phyloP scores from a whole-genome alignment of 305 asterid species.

The Euphrasia arctica region DNA sequence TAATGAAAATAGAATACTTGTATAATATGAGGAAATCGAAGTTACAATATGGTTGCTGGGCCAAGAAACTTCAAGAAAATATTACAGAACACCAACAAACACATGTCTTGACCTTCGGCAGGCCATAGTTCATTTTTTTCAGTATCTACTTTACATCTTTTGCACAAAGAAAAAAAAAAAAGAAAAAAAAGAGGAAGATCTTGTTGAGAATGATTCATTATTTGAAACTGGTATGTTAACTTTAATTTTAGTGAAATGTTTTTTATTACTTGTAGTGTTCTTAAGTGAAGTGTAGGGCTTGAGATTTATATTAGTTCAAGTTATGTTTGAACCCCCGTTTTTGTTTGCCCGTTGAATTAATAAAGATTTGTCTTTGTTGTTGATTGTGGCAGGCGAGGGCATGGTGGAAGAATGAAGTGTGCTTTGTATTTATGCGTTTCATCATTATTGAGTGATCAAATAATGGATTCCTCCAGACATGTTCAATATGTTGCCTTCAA shows the following conservation, averaged over 20 bases:
- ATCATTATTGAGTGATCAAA: slow-evolving; percentile 8
- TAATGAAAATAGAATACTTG: neutral
- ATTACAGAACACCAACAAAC: neutral
- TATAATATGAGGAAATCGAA: neutral
- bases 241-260: neutral
- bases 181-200: neutral
- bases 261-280: neutral
- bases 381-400: slow-evolving; percentile 15
- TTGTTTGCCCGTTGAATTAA: neutral
- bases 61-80: neutral
- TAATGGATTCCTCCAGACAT: slow-evolving; percentile 16
- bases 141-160: too few species aligned
- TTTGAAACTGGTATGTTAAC: neutral
- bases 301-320: neutral
- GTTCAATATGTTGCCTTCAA: neutral
- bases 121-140: too few species aligned
- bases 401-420: neutral
- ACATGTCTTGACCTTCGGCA: neutral
- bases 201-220: too few species aligned
- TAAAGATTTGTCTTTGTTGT: neutral
- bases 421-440: neutral
- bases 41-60: neutral
- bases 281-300: neutral
- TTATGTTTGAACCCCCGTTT: neutral
- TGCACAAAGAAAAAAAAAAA: neutral